Conservation (phyloP, 2,329 filamentous ascomycete genomes). For the Fusarium sterilihyphosum region DNA sequence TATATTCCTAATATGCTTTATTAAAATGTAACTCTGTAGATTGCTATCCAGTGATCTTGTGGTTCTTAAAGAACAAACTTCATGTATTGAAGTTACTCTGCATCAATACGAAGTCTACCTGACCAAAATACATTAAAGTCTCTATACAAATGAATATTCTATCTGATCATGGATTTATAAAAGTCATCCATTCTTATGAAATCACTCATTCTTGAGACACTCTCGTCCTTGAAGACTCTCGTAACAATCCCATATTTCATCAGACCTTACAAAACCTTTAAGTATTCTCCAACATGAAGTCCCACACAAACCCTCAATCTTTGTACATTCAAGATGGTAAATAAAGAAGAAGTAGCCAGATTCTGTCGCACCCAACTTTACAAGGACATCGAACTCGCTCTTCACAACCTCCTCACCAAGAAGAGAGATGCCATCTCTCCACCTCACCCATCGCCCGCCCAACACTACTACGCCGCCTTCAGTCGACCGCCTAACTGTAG, state of each 20-base stretch:
- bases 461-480: constrained; percentile 3
- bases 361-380: constrained; percentile 1
- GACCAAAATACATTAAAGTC: background rate
- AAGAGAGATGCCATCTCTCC: background rate
- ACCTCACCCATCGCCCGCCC: background rate
- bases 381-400: constrained; percentile 6
- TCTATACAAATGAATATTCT: too few species aligned
- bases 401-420: background rate
- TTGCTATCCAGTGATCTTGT: background rate
- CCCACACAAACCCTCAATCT: too few species aligned
- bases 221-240: background rate
- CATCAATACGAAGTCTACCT: background rate
- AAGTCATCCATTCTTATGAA: too few species aligned
- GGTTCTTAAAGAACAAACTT: background rate
- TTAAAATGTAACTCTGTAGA: background rate
- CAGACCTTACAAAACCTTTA: too few species aligned
- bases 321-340: background rate
- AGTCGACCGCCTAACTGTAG: background rate
- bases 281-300: background rate
- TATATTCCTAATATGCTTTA: accelerated
- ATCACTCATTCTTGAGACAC: background rate
- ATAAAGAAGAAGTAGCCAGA: background rate
- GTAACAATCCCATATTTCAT: background rate
- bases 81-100: background rate
- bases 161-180: background rate